Evolutionary conservation across 2,329 filamentous ascomycete genomes (phyloP), one percentile per base, ranked within the genome.

Genomic region (Alternaria rosae): DNA sequence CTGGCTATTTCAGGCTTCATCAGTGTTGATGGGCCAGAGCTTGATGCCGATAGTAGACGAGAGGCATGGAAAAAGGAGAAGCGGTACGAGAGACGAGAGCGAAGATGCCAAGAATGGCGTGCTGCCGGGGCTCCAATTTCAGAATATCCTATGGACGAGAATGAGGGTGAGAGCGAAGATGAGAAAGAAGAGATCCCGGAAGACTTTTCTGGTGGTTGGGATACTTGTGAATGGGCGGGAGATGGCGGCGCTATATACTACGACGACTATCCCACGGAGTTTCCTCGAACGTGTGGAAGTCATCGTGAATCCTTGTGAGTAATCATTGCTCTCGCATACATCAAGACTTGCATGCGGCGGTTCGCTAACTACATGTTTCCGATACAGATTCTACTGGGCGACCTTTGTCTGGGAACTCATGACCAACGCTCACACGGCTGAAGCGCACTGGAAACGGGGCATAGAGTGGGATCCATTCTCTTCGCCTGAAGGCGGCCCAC

Each of bases 1-100:
- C 53, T 66, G 12, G 63, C 63, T 12, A 20, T 64, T 4, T 50
- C 53, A 10, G 63, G 63, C 6, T 63, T 64, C 4, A 47, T 66
- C 4, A 23, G 30, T 13, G 43, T 57, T 1, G 30, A 50, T 3
- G 47, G 9, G 17, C 45, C 43, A 25, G 43, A 61, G 6, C 45
- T 56, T 28, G 43, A 35, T 25, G 45, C 20, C 3, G 47, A 38
- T 12, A 38, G 8, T 10, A n/a, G 15, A 4, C 32, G 47, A 38
- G 47, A 51, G 2, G 47, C 47, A 23, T 25, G 28, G 47, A 51
- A 6, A 2, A 2, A 51, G 9, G 15, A 6, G 47, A 51, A 51
- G 20, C 47, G 30, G 10, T 1, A 3, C 20, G 20, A 51, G 20
- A 51, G 47, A 25, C 8, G 11, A 3, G 47, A n/a, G 28, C 13